phyloP scores from a whole-genome alignment of 176 grass and related monocot species.

The Triticum urartu region DNA sequence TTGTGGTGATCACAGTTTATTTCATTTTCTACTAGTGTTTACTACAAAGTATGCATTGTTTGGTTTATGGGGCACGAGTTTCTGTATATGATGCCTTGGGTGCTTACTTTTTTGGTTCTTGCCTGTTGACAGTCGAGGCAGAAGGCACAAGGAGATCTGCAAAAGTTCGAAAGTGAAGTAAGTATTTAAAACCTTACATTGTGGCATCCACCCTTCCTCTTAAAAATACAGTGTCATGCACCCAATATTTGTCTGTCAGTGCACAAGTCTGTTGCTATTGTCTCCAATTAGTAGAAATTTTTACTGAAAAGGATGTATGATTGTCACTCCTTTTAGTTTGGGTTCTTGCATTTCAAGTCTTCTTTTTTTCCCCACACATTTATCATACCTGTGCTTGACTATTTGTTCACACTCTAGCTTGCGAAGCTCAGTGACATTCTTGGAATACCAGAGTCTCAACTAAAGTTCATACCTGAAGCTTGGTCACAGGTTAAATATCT shows the following conservation, averaged over 20 bases:
- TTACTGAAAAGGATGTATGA: background rate
- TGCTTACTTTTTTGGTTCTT: slow-evolving; percentile 22
- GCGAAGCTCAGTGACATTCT: slow-evolving; percentile 60
- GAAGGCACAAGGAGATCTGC: slow-evolving; percentile 86
- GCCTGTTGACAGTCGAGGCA: slow-evolving; percentile 73
- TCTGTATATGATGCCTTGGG: background rate
- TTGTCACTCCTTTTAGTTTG: background rate
- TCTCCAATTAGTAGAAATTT: background rate
- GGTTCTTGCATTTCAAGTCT: background rate
- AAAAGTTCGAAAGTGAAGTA: slow-evolving; percentile 68
- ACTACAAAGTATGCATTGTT: background rate
- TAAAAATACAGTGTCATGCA: background rate
- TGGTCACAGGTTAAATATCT: slow-evolving; percentile 73
- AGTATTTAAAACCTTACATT: slow-evolving; percentile 3
- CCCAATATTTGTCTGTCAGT: background rate
- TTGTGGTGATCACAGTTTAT: background rate
- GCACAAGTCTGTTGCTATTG: background rate
- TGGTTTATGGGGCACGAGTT: background rate
- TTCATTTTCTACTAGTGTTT: background rate
- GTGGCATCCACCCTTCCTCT: background rate
- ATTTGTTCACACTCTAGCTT: slow-evolving; percentile 46
- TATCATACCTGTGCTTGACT: background rate
- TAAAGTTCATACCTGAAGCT: slow-evolving; percentile 92
- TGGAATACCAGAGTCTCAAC: slow-evolving; percentile 79
- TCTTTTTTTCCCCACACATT: background rate